Evolutionary conservation across 768 basidiomycete species (phyloP), one percentile per base, ranked within the genome.

Genomic region (Chalciporus piperatus): DNA sequence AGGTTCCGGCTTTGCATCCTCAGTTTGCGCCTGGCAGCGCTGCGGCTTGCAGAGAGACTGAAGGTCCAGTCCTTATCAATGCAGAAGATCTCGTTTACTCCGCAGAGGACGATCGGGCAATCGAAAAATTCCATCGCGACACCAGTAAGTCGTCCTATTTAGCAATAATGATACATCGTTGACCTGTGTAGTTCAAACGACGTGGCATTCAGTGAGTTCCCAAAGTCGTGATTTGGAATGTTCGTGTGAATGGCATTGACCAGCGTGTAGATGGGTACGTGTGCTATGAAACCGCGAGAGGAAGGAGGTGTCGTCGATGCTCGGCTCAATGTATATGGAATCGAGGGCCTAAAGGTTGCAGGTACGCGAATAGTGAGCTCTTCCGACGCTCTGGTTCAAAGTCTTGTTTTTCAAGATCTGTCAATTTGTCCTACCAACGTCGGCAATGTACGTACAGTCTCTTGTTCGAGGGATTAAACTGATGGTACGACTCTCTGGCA

Each of bases 201-300:
- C 50, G 3, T 57, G 53, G 53, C 63, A 65, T 14, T 51, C 55
- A 41, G 63, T 63, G 5, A 48, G 63, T 7, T 20, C 4, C 3
- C 17, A 3, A n/a, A 23, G 8, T 13, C 19, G 17, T 33, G 4
- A 33, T 44, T 6, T 39, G 13, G 10, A 49, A 53, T 41, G 1
- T 20, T 27, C 22, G 13, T 22, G 32, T 20, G 4, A 16, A 28
- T 23, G n/a, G 3, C 8, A 9, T n/a, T 47, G 14, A 55, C 20
- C 16, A 9, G 2, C 1, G 41, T 20, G 3, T 20, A 84, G 82
- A 70, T 83, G 3, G 84, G 84, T 35, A 87, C 84, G 0, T 86
- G 84, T 49, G 76, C 84, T 0, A 87, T 87, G 85, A 85, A 85
- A 63, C 75, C 82, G 0, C 75, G 77, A 1, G 72, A 79, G 11